Percentiles rank a stretch among this genome's conserved stretches.
Evolutionary conservation across 2,329 filamentous ascomycete species (phyloP).

Genomic region (Calonectria montana): DNA sequence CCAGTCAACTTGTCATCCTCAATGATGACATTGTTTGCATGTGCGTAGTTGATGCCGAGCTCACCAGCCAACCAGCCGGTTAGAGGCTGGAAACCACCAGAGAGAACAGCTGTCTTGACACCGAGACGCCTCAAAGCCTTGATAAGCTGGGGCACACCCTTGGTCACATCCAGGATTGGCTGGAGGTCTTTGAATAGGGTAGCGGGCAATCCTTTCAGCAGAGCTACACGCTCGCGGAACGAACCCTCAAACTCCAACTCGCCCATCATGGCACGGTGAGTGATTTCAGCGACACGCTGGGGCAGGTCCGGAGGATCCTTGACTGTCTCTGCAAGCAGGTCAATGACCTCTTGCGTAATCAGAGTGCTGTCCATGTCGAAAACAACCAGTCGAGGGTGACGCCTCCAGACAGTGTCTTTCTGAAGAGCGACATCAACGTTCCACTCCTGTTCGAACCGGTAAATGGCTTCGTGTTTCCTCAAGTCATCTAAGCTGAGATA

Average conservation of each 20-base stretch:
- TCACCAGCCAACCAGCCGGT: slow-evolving; percentile 86
- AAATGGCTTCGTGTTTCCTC: slow-evolving; percentile 83
- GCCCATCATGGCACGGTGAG: slow-evolving; percentile 92
- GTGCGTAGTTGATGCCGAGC: slow-evolving; percentile 87
- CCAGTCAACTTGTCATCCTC: slow-evolving; percentile 74
- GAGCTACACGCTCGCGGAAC: slow-evolving; percentile 81
- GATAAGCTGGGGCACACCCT: slow-evolving; percentile 81
- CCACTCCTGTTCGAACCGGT: slow-evolving; percentile 88
- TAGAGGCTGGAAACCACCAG: slow-evolving; percentile 90
- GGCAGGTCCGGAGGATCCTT: slow-evolving; percentile 77
- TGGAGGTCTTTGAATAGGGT: slow-evolving; percentile 84
- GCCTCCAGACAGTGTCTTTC: slow-evolving; percentile 76
- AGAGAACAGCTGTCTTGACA: slow-evolving; percentile 89
- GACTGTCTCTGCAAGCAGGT: slow-evolving; percentile 88
- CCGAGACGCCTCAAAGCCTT: slow-evolving; percentile 80
- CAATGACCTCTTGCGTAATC: slow-evolving; percentile 97
- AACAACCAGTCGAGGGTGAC: slow-evolving; percentile 86
- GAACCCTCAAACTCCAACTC: slow-evolving; percentile 92
- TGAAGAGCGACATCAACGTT: slow-evolving; percentile 88
- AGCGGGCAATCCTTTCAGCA: slow-evolving; percentile 84
- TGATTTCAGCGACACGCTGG: slow-evolving; percentile 87
- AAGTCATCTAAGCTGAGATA: slow-evolving; percentile 77
- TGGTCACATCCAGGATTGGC: slow-evolving; percentile 81
- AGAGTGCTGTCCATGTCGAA: slow-evolving; percentile 99
- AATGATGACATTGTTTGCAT: slow-evolving; percentile 85